These are phyloP conservation scores for Arxiozyma telluris DNA, from an alignment of 1,139 yeast genomes.

Conservation along the genomic window DNA sequence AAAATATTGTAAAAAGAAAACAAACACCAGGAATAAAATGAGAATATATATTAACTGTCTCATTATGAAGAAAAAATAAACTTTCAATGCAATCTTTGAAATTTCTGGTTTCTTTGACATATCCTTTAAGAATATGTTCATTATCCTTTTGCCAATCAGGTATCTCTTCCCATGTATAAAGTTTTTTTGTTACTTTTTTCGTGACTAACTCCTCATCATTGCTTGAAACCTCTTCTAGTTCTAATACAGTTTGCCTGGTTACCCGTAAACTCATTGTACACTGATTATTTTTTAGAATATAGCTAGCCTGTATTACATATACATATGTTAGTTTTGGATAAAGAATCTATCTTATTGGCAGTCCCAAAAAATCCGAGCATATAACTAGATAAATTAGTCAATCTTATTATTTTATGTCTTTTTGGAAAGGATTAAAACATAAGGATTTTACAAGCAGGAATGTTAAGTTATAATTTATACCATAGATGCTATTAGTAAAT, in stretches of 20 bases:
- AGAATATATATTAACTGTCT: conserved; percentile 71
- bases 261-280: background rate
- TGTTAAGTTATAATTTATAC: too few species aligned
- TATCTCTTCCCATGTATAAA: conserved; percentile 35
- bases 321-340: too few species aligned
- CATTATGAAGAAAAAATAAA: conserved; percentile 69
- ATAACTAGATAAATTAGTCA: too few species aligned
- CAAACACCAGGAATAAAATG: conserved; percentile 63
- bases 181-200: background rate
- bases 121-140: conserved; percentile 64
- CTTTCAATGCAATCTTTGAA: conserved; percentile 44
- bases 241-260: background rate
- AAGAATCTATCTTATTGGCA: too few species aligned
- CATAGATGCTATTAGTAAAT: background rate
- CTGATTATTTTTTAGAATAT: too few species aligned
- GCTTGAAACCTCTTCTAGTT: background rate
- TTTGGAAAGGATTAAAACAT: background rate
- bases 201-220: background rate
- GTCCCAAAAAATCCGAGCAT: background rate
- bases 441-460: too few species aligned
- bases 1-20: conserved; percentile 27
- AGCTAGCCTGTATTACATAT: too few species aligned
- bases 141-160: conserved; percentile 87
- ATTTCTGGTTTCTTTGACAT: conserved; percentile 62
- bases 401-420: too few species aligned